phyloP scores from a whole-genome alignment of 257 asterid species.

The Przewalskia tangutica region DNA sequence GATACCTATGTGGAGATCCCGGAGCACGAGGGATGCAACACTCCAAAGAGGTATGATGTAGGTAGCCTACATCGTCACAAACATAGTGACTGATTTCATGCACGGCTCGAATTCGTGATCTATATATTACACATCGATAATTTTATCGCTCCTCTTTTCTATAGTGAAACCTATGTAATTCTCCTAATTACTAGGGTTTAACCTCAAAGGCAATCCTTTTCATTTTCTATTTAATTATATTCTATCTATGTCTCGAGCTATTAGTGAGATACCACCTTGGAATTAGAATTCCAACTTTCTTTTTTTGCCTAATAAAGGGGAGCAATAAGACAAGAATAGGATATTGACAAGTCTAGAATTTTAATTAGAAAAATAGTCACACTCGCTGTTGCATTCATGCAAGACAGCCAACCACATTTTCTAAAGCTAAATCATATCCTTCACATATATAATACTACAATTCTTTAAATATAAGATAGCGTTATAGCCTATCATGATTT shows the following conservation, averaged over 20 bases:
- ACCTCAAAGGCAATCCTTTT: neutral
- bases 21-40: too few relatives aligned
- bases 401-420: slow-evolving; percentile 48
- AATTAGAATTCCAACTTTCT: neutral
- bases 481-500: slow-evolving; percentile 18
- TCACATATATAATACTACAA: slow-evolving; percentile 7
- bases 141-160: accelerated
- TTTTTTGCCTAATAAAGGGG: slow-evolving; percentile 6
- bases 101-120: accelerated
- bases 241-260: neutral
- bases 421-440: slow-evolving; percentile 26
- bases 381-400: slow-evolving; percentile 46
- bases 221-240: neutral
- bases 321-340: slow-evolving; percentile 11
- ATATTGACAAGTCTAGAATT: slow-evolving; percentile 15
- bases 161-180: neutral
- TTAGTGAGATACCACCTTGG: neutral
- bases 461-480: neutral
- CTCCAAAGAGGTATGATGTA: neutral
- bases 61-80: neutral
- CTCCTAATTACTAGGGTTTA: neutral
- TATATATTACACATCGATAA: neutral
- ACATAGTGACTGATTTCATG: neutral
- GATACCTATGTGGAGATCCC: neutral
- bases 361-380: slow-evolving; percentile 26